Percentiles rank a stretch among this genome's conserved stretches.
phyloP scores from a whole-genome alignment of 2,329 filamentous ascomycete species.

The Grosmannia serpens region DNA sequence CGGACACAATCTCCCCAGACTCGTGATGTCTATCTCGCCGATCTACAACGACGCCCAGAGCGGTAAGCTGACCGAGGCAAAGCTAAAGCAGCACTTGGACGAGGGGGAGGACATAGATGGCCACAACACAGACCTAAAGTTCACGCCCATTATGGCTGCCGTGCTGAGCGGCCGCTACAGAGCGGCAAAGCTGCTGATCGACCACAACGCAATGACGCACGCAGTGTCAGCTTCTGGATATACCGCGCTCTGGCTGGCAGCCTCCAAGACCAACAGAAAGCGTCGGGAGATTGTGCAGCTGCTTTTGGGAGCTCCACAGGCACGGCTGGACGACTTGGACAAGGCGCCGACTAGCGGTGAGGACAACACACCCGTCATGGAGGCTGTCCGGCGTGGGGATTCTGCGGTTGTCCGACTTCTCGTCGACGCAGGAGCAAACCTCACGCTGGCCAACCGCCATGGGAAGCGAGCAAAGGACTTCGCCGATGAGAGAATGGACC shows the following conservation, averaged over 20 bases:
- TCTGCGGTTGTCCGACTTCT: not conserved
- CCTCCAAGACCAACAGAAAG: not conserved
- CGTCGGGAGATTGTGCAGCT: not conserved
- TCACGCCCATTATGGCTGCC: not conserved
- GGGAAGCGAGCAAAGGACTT: not conserved
- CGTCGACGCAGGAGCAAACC: not conserved
- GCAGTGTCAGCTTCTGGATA: not conserved
- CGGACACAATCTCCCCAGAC: no score
- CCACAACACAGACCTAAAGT: not conserved
- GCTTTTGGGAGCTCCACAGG: not conserved
- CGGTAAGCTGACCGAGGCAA: not conserved
- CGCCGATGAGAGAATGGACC: not conserved
- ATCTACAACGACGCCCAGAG: not conserved
- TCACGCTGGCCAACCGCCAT: not conserved
- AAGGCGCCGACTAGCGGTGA: not conserved
- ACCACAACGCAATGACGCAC: not conserved
- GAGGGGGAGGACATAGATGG: not conserved
- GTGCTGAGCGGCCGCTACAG: not conserved
- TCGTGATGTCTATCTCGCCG: not conserved
- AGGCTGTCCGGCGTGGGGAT: not conserved
- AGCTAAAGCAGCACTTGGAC: not conserved
- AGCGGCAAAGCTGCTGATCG: not conserved
- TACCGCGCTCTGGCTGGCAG: not conserved
- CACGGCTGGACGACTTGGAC: not conserved
- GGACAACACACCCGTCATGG: not conserved